Evolutionary conservation across 352 stramenopile genomes (phyloP).

Genomic region (Blastocystis sp.): DNA sequence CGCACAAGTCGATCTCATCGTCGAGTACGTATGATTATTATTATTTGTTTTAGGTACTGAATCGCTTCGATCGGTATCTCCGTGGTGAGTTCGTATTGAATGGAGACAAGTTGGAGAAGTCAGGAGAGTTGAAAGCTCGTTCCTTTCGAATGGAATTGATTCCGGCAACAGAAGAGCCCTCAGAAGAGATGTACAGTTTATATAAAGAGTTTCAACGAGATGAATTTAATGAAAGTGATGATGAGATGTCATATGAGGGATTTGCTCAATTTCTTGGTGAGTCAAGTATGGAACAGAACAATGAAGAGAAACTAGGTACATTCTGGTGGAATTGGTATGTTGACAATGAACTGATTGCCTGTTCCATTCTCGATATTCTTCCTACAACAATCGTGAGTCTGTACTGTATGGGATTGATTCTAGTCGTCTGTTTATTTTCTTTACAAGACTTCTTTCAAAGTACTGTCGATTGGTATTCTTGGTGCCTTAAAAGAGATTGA

Average conservation of each 20-base stretch:
- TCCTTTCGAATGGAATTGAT: neutral
- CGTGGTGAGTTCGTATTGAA: conserved; percentile 17
- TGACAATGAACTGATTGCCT: conserved; percentile 13
- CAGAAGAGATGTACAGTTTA: neutral
- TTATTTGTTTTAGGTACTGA: neutral
- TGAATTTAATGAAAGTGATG: neutral
- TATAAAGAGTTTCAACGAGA: neutral
- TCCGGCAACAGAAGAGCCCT: neutral
- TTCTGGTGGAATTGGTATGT: conserved; percentile 59
- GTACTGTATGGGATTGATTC: neutral
- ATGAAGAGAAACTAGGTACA: neutral
- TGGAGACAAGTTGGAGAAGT: neutral
- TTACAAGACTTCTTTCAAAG: neutral
- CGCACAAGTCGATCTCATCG: neutral
- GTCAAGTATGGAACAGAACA: neutral
- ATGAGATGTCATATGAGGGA: neutral
- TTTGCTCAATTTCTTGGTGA: neutral
- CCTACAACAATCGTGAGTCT: neutral
- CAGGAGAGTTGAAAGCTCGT: neutral
- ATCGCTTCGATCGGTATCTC: conserved; percentile 23
- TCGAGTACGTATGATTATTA: neutral
- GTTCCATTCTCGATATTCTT: conserved; percentile 18
- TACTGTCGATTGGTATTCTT: conserved; percentile 13
- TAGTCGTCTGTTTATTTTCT: conserved; percentile 45
- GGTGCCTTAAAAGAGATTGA: conserved; percentile 2